Evolutionary conservation across 2,329 filamentous ascomycete species (phyloP), one percentile per base, ranked within the genome.

Genomic region (Colletotrichum cuscutae): DNA sequence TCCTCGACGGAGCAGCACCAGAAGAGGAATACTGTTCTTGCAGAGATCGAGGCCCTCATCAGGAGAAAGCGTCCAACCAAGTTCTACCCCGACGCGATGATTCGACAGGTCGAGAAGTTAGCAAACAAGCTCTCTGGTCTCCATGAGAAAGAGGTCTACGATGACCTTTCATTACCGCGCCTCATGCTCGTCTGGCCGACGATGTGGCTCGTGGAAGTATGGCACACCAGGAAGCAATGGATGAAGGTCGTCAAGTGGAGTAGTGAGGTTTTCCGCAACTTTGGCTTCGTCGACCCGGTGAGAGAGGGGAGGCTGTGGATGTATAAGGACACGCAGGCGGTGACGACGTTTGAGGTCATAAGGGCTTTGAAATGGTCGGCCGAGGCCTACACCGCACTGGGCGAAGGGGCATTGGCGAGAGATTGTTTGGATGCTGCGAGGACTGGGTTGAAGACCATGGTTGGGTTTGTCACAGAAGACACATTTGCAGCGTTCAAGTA

Each of bases 281-380:
- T 83, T 76, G 82, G 81, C 6, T 82, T 77, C 59, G 52, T 75
- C 26, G 32, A 78, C 54, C 71, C 71, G n/a, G 74, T 76, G 1
- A 73, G 77, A 24, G 75, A 76, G 35, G 76, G 69, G 2, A 76
- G 75, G 75, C 24, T 79, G 30, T 74, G 75, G 35, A 76, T 81
- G 12, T 81, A 77, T 68, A 70, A 67, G 19, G 65, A 64, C 24
- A 73, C 75, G 2, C 75, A 74, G 11, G 68, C 74, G 12, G 71
- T 82, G 22, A 80, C 81, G 73, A 81, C 81, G 19, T 80, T 82
- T 2, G 82, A 83, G 70, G 79, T 81, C 1, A 77, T 82, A 30
- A 79, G 77, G 30, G 80, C 79, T 4, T 70, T 83, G 26, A 77
- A 78, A 66, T 74, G 76, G 49, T 74, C 79, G 13, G 77, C 77